phyloP scores from a whole-genome alignment of 768 basidiomycete genomes.

The Boletales sp. region DNA sequence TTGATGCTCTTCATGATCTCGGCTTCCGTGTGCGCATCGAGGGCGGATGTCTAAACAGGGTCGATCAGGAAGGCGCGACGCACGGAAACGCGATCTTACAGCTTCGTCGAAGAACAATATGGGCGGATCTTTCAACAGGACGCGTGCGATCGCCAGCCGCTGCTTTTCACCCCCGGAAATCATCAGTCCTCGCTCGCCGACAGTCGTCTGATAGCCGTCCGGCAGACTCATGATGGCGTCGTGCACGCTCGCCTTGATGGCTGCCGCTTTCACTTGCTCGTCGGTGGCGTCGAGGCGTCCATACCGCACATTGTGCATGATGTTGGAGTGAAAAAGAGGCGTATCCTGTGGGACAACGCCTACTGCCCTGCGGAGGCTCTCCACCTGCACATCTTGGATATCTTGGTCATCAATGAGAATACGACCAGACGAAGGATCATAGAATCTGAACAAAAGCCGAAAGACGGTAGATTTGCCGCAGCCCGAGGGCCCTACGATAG shows the following conservation, averaged over 20 bases:
- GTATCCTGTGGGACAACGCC: slow-evolving; percentile 99
- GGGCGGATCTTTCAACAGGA: slow-evolving; percentile 89
- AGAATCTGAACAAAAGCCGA: slow-evolving; percentile 92
- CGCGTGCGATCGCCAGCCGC: slow-evolving; percentile 87
- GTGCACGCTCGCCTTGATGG: slow-evolving; percentile 84
- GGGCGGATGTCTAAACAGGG: slow-evolving; percentile 74
- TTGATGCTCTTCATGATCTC: slow-evolving; percentile 97
- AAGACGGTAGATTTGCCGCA: slow-evolving; percentile 98
- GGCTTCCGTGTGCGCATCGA: slow-evolving; percentile 92
- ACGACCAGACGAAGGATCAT: slow-evolving; percentile 75
- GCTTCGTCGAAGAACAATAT: slow-evolving; percentile 99
- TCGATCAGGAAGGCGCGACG: slow-evolving; percentile 3
- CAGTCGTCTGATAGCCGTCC: slow-evolving; percentile 84
- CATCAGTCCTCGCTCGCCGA: slow-evolving; percentile 97
- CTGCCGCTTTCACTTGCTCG: slow-evolving; percentile 82
- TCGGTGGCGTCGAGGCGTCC: slow-evolving; percentile 85
- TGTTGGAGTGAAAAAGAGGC: slow-evolving; percentile 92
- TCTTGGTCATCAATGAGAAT: slow-evolving; percentile 90
- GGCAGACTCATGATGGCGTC: slow-evolving; percentile 76
- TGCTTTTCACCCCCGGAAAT: slow-evolving; percentile 99
- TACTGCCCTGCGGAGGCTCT: slow-evolving; percentile 67
- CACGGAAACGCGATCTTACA: slow-evolving; percentile 44
- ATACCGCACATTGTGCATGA: slow-evolving; percentile 94
- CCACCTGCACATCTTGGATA: slow-evolving; percentile 66
- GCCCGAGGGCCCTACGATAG: slow-evolving; percentile 95